These are phyloP conservation scores for Boletus rubescentipes DNA, from an alignment of 768 basidiomycete species.

Conservation along the genomic window DNA sequence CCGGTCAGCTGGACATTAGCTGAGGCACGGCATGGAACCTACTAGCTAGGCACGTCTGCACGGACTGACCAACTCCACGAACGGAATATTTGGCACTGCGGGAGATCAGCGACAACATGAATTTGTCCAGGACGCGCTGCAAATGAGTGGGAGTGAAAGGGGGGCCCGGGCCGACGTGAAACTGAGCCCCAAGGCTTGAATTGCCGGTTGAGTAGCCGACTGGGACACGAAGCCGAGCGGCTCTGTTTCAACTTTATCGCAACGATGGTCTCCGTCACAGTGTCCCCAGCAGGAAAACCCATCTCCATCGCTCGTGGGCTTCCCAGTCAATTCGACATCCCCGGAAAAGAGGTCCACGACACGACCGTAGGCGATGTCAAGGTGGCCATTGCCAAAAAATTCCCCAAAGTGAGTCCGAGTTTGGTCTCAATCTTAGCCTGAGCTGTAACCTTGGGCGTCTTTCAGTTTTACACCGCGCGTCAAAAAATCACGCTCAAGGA, in stretches of 20 bases:
- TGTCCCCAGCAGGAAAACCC: constrained; percentile 49
- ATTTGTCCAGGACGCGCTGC: not conserved
- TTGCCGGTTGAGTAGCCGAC: constrained; percentile 3
- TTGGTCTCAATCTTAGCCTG: not conserved
- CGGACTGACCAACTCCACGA: not conserved
- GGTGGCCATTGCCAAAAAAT: constrained; percentile 52
- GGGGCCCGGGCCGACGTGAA: not conserved
- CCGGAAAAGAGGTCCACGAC: constrained; percentile 40
- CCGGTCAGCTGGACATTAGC: constrained; percentile 3
- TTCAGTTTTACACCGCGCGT: constrained; percentile 66
- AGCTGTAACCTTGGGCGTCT: constrained; percentile 1
- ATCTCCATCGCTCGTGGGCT: constrained; percentile 49
- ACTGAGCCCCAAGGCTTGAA: not conserved
- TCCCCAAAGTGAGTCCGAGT: constrained; percentile 43
- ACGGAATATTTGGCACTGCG: not conserved
- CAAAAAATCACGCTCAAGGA: constrained; percentile 72
- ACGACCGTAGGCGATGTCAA: constrained; percentile 73
- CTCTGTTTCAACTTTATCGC: not conserved
- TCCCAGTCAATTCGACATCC: constrained; percentile 50
- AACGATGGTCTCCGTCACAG: constrained; percentile 52
- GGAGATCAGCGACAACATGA: constrained; percentile 15
- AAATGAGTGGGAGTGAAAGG: not conserved
- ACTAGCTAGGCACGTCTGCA: constrained; percentile 9
- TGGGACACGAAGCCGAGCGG: not conserved
- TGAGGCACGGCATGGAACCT: not conserved